A percentile compares a stretch with the other conserved stretches of the same genome.
Evolutionary conservation across 2,329 filamentous ascomycete genomes (phyloP).

Genomic region (Lecanicillium sp.): DNA sequence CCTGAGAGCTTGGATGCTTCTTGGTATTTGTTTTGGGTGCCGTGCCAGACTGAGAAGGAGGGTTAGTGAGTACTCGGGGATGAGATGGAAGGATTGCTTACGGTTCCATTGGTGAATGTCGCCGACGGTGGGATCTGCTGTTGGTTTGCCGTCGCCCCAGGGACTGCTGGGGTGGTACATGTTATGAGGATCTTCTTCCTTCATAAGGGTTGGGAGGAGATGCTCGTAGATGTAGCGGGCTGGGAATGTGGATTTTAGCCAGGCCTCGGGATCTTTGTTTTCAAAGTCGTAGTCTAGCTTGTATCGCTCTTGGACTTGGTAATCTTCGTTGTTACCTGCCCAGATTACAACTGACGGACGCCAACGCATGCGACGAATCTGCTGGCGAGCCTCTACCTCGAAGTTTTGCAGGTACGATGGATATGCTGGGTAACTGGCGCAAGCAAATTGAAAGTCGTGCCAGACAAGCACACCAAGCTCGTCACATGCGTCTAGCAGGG

Average conservation of each 20-base stretch:
- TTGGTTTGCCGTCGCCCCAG: constrained; percentile 54
- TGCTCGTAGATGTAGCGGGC: constrained; percentile 74
- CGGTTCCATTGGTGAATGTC: constrained; percentile 69
- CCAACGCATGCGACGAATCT: constrained; percentile 46
- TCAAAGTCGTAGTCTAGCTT: constrained; percentile 62
- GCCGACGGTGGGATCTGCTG: constrained; percentile 57
- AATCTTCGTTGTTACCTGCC: constrained; percentile 73
- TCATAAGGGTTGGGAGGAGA: constrained; percentile 56
- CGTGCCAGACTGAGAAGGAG: constrained; percentile 57
- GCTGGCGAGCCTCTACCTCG: constrained; percentile 51
- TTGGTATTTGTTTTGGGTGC: constrained; percentile 64
- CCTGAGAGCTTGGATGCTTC: constrained; percentile 62
- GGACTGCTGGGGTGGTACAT: constrained; percentile 69
- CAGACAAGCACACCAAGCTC: constrained; percentile 66
- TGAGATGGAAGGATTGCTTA: constrained; percentile 6
- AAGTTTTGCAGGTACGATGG: constrained; percentile 51
- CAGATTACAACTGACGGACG: constrained; percentile 64
- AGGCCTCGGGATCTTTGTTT: constrained; percentile 64
- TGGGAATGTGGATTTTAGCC: constrained; percentile 67
- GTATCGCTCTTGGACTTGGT: constrained; percentile 64
- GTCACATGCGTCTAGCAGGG: constrained; percentile 64
- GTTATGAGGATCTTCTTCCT: constrained; percentile 51
- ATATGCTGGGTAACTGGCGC: constrained; percentile 60
- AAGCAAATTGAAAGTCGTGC: constrained; percentile 75
- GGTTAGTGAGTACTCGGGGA: not conserved